phyloP scores from a whole-genome alignment of 179 eudicot genomes.

The Nepenthes alata region DNA sequence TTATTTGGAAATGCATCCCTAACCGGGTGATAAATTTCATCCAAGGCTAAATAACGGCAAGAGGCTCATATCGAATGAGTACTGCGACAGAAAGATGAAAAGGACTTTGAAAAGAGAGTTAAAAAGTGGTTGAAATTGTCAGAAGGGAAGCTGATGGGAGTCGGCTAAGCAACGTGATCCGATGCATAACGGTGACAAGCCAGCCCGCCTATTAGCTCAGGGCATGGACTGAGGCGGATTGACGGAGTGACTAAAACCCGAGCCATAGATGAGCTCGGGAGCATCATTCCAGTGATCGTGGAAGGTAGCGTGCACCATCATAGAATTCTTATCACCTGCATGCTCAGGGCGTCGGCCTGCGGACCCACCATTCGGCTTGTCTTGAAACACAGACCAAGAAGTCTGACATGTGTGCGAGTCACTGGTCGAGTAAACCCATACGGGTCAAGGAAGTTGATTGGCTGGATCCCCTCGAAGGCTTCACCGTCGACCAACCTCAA shows the following conservation, averaged over 20 bases:
- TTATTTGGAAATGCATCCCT: neutral
- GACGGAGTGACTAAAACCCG: too few species aligned
- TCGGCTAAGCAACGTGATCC: neutral
- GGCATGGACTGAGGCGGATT: too few species aligned
- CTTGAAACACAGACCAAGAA: constrained; percentile 1
- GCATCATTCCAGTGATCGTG: too few species aligned
- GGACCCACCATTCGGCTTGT: neutral
- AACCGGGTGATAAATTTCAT: too few species aligned
- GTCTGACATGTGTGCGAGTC: constrained; percentile 1
- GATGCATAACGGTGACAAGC: neutral
- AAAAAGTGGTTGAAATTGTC: neutral
- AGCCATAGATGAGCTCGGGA: too few species aligned
- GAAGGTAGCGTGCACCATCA: too few species aligned
- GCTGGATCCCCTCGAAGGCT: too few species aligned
- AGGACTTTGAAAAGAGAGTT: constrained; percentile 1
- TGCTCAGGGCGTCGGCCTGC: too few species aligned
- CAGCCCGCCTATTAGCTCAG: too few species aligned
- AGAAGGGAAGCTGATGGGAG: constrained; percentile 3
- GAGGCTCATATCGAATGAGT: neutral
- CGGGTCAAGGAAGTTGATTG: neutral
- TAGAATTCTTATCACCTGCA: too few species aligned
- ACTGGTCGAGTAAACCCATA: neutral
- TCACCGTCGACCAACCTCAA: too few species aligned
- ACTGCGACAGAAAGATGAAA: neutral
- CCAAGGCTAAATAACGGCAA: neutral